A percentile compares a stretch with the other conserved stretches of the same genome.
Conservation (phyloP, 2,329 filamentous ascomycete species). For the Stagonosporopsis cucurbitacearum region DNA sequence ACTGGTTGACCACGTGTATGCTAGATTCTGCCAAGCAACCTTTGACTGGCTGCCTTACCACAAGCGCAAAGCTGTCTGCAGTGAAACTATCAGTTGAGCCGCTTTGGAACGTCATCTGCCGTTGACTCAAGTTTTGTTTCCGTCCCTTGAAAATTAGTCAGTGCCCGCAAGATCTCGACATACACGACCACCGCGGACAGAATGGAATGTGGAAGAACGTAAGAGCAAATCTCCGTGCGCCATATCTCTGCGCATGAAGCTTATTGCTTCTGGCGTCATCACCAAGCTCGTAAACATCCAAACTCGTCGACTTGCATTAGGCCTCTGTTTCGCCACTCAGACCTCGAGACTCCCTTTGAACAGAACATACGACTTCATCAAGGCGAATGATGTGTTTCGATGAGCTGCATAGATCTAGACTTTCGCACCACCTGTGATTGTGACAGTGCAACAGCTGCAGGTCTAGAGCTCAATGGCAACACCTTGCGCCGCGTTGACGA, state of each 20-base stretch:
- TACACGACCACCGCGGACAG: background rate
- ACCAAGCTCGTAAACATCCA: background rate
- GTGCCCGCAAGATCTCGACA: background rate
- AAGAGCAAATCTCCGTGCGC: background rate
- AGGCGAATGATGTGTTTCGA: background rate
- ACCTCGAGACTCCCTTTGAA: constrained; percentile 1
- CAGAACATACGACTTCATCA: background rate
- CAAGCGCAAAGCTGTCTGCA: background rate
- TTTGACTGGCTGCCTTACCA: background rate
- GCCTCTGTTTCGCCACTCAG: background rate
- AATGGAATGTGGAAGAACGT: background rate
- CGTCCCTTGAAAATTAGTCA: background rate
- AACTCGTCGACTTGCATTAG: constrained; percentile 6
- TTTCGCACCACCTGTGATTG: background rate
- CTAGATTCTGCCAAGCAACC: background rate
- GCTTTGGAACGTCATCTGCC: background rate
- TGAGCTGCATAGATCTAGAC: background rate
- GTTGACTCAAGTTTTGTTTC: background rate
- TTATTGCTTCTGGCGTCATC: background rate
- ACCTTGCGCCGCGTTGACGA: too few species aligned
- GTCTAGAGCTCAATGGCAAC: background rate
- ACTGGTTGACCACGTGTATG: background rate
- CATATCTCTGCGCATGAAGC: background rate
- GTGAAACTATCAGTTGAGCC: background rate
- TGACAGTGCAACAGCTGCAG: background rate